Evolutionary conservation across 345 rosid genomes (phyloP), one percentile per base, ranked within the genome.

Genomic region (Draba incana): DNA sequence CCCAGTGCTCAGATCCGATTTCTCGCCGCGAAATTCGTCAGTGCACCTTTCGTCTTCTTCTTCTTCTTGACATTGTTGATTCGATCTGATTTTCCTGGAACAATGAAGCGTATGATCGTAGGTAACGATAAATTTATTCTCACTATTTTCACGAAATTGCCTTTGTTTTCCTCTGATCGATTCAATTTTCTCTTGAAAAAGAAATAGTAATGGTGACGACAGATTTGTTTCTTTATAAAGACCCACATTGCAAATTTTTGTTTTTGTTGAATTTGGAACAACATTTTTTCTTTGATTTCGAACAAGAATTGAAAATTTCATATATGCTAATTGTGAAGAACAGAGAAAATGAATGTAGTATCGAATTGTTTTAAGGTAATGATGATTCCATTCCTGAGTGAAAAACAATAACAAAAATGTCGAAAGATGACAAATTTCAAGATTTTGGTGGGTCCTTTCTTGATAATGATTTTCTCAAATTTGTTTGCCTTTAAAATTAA

Each of bases 371-470:
- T 20, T 60, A 60, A 35, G 43, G 44, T 66, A 16, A 45, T 53
- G 73, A 53, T 33, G 37, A 33, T 28, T 3, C 20, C 20, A 28
- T 67, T 73, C 66, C 25, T 8, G 11, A 60, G 50, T 59, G 14
- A 8, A 41, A 4, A 50, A 35, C 47, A 28, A 38, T 2, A 12
- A 16, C 7, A 3, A 52, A 68, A 38, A 62, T 8, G 23, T 1
- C 56, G 60, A 41, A 62, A 62, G 59, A 62, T 62, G 74, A 68
- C 74, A 62, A 75, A 75, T 24, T 24, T 68, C 44, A 23, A 72
- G 44, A 14, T 27, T 64, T 55, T 75, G 39, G 74, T 75, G 78
- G 78, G 74, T 75, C 78, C 78, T 75, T 68, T 60, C 3, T 13
- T 23, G 50, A 52, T 4, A 51, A 59, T 50, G 60, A 50, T 65